These are phyloP conservation scores for Phytopythium oedochilum DNA, from an alignment of 352 stramenopile species.

Conservation along the genomic window DNA sequence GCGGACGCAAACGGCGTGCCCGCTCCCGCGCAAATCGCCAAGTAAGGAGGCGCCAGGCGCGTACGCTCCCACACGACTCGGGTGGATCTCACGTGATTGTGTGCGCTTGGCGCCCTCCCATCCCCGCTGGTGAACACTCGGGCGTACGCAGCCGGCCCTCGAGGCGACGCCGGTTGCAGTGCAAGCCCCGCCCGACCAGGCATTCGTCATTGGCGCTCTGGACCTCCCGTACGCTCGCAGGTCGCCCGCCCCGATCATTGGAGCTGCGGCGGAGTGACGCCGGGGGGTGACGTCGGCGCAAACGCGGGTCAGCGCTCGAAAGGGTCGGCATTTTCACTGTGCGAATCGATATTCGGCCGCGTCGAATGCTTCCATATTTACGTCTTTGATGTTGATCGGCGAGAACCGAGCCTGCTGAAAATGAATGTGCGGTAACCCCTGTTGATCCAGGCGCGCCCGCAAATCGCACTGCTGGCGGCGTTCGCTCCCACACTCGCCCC, in stretches of 20 bases:
- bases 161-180: too few relatives aligned
- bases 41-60: not conserved
- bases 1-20: not conserved
- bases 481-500: slow-evolving; percentile 1
- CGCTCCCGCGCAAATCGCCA: not conserved
- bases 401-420: too few relatives aligned
- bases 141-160: not conserved
- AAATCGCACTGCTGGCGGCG: not conserved
- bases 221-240: slow-evolving; percentile 7
- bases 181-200: too few relatives aligned
- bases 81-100: slow-evolving; percentile 5
- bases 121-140: not conserved
- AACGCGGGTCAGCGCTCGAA: not conserved
- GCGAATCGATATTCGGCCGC: not conserved
- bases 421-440: too few relatives aligned
- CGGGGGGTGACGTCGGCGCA: not conserved
- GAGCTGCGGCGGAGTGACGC: not conserved
- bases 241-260: not conserved
- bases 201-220: not conserved
- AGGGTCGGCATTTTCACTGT: not conserved
- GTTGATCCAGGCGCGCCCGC: not conserved
- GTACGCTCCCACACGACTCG: slow-evolving; percentile 4
- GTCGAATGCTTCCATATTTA: not conserved
- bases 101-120: not conserved
- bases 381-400: too few relatives aligned